Percentiles rank a stretch among this genome's conserved stretches.
Evolutionary conservation across 495 filamentous ascomycete species (phyloP).

Genomic region (Cercophora sp.): DNA sequence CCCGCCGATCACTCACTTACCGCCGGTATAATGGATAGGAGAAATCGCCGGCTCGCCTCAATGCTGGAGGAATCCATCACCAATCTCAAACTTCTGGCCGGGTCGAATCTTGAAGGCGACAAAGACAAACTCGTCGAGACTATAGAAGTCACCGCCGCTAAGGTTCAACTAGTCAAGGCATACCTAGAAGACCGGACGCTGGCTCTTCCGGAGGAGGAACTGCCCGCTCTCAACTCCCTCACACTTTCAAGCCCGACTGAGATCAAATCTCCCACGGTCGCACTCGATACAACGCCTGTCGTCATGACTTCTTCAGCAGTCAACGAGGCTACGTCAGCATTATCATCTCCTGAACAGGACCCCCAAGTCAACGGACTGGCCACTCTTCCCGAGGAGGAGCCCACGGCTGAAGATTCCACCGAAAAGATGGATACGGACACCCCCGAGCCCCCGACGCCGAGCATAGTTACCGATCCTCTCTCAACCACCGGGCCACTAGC

Average conservation of each 20-base stretch:
- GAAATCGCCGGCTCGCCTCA: conserved; percentile 68
- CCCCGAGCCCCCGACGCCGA: conserved; percentile 13
- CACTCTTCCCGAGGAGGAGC: conserved; percentile 15
- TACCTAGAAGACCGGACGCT: conserved; percentile 66
- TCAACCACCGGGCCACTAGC: neutral
- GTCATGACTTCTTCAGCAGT: conserved; percentile 29
- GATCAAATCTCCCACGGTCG: conserved; percentile 25
- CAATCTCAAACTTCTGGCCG: conserved; percentile 55
- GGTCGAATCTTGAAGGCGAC: conserved; percentile 33
- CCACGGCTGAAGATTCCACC: conserved; percentile 6
- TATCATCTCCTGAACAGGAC: conserved; percentile 20
- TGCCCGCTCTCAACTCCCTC: conserved; percentile 20
- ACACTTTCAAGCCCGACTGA: conserved; percentile 22
- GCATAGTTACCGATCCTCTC: neutral
- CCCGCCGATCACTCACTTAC: conserved; percentile 26
- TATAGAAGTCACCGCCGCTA: conserved; percentile 64
- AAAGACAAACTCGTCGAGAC: conserved; percentile 38
- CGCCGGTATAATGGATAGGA: conserved; percentile 54
- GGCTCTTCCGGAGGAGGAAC: conserved; percentile 48
- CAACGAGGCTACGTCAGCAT: conserved; percentile 21
- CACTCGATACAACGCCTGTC: conserved; percentile 30
- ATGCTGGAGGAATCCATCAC: conserved; percentile 69
- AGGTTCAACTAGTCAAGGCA: conserved; percentile 72
- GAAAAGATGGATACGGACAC: conserved; percentile 29
- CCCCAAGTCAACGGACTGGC: neutral